Base-by-base conservation (phyloP, 2,329 filamentous ascomycete genomes). In the Aureobasidium sp. region DNA sequence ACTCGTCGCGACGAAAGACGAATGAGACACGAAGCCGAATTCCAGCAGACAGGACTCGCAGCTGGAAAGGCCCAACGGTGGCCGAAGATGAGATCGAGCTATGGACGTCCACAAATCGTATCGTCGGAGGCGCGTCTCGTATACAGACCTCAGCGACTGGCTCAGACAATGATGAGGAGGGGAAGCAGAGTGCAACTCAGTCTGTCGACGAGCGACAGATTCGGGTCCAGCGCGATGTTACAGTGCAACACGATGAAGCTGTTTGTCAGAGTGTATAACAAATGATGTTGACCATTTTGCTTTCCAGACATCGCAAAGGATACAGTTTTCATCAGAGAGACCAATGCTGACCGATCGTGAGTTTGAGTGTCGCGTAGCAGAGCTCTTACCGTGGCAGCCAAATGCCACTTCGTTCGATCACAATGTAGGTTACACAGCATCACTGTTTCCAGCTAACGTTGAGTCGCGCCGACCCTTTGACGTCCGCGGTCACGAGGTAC, bases 51-150 rank as follows among this genome's bases (percentile, higher is more conserved):
- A 32, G 42, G 26, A 44, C 3, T 13, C 37, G 52, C 15, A 56
- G 26, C 37, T 44, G 39, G 52, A 56, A 56, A 56, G 37, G 17
- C 12, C 37, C 52, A 17, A 42, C 27, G 9, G 39, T 44, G 17
- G 52, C 52, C 7, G 52, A 56, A 17, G 52, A 56, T n/a, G 52
- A 56, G 27, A 56, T 56, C 9, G 52, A 56, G 52, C 52, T 56
- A 17, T 56, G 52, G 52, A 56, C 52, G 32, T 56, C 52, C 9
- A 42, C 52, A 10, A 56, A 56, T 44, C 37, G 52, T 15, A 42
- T 56, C 23, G 52, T 32, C 10, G 52, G 52, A 32, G 52, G 52
- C 13, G 26, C 37, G 5, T 42, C 52, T n/a, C 23, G 36, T 15
- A 42, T 20, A 9, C 52, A 56, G 23, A 37, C 17, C 13, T 34